These are phyloP conservation scores for Diaporthe ilicicola DNA, from an alignment of 2,329 filamentous ascomycete genomes.

Conservation along the genomic window DNA sequence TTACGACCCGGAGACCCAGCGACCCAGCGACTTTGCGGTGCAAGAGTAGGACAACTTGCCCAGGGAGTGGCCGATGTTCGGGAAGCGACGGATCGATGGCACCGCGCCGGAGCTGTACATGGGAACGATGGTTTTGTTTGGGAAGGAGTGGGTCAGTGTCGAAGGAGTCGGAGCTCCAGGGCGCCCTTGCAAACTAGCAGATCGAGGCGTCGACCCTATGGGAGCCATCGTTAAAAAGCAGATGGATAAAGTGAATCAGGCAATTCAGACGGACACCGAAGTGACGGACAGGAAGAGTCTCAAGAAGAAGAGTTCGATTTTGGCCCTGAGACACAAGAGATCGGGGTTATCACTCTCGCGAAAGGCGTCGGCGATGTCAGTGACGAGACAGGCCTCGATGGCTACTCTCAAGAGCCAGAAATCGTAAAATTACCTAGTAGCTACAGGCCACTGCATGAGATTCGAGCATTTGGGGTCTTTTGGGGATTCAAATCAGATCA, in stretches of 20 bases:
- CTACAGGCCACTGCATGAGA: neutral
- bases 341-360: neutral
- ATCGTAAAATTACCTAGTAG: neutral
- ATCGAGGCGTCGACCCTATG: neutral
- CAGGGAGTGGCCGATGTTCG: slow-evolving; percentile 19
- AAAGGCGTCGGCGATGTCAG: neutral
- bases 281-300: neutral
- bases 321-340: neutral
- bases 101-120: neutral
- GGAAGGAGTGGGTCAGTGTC: slow-evolving; percentile 22
- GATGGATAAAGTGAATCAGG: neutral
- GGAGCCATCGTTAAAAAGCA: slow-evolving; percentile 1
- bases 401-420: neutral
- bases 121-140: slow-evolving; percentile 23
- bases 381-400: neutral
- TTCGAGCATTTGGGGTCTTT: too few relatives aligned
- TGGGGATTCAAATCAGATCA: too few relatives aligned
- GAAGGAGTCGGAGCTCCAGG: slow-evolving; percentile 5
- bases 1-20: neutral
- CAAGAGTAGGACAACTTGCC: slow-evolving; percentile 24
- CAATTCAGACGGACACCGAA: too few relatives aligned
- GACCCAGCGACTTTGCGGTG: slow-evolving; percentile 20
- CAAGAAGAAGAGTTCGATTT: neutral
- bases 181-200: neutral
- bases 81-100: neutral